These are phyloP conservation scores for Coccomyxa sp. DNA, from an alignment of 139 green algal genomes.

Conservation along the genomic window DNA sequence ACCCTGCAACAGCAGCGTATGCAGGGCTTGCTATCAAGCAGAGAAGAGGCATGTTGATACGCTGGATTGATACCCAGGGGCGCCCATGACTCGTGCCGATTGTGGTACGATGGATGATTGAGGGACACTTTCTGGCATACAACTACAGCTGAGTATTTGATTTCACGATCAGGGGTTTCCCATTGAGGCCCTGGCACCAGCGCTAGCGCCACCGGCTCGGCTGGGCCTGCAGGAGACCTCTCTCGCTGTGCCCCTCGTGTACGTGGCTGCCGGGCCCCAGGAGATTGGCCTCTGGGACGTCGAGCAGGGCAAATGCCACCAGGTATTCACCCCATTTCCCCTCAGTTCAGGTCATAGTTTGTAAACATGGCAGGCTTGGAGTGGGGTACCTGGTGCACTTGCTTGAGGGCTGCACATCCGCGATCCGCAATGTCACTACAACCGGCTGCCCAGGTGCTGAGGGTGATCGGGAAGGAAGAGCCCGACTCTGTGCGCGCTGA, in stretches of 20 bases:
- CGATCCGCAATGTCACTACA: neutral
- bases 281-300: slow-evolving; percentile 83
- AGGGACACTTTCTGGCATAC: too few relatives aligned
- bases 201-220: slow-evolving; percentile 30
- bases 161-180: neutral
- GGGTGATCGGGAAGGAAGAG: slow-evolving; percentile 5
- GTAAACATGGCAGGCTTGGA: neutral
- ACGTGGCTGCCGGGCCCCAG: slow-evolving; percentile 57
- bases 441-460: slow-evolving; percentile 19
- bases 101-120: too few relatives aligned
- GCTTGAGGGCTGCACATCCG: neutral
- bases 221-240: slow-evolving; percentile 31
- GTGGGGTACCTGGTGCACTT: neutral
- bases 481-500: slow-evolving; percentile 16
- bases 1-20: too few relatives aligned
- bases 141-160: too few relatives aligned
- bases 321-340: slow-evolving; percentile 17
- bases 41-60: too few relatives aligned
- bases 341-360: neutral
- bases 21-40: too few relatives aligned
- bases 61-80: too few relatives aligned
- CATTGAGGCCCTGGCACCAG: slow-evolving; percentile 51
- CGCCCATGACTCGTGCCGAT: too few relatives aligned
- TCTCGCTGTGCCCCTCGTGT: slow-evolving; percentile 58
- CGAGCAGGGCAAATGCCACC: slow-evolving; percentile 28